These are phyloP conservation scores for Stachybotrys chlorohalonatus DNA, from an alignment of 2,329 filamentous ascomycete species.

Conservation along the genomic window DNA sequence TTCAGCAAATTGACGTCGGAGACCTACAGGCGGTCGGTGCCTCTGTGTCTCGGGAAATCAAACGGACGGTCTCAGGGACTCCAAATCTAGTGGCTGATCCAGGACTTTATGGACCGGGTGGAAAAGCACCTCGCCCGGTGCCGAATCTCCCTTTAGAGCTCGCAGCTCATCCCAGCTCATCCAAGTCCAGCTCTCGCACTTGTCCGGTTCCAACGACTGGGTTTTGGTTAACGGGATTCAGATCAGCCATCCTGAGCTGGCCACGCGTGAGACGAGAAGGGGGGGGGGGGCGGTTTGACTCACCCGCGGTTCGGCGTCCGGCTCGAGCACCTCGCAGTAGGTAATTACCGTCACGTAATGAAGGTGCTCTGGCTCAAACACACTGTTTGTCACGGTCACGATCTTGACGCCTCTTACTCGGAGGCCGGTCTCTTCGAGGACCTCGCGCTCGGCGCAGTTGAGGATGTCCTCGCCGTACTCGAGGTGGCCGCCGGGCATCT, in stretches of 20 bases:
- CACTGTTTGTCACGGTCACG: slow-evolving; percentile 56
- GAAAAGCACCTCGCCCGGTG: slow-evolving; percentile 16
- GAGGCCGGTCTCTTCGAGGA: slow-evolving; percentile 62
- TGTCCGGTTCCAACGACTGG: slow-evolving; percentile 33
- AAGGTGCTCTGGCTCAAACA: slow-evolving; percentile 50
- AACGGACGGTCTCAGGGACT: neutral
- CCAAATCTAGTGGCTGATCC: slow-evolving; percentile 1
- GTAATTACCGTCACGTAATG: slow-evolving; percentile 73
- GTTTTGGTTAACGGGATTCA: slow-evolving; percentile 6
- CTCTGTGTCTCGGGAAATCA: neutral
- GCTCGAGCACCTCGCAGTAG: slow-evolving; percentile 37
- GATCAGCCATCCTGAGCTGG: neutral
- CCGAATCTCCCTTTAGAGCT: slow-evolving; percentile 5
- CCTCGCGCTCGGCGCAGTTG: slow-evolving; percentile 56
- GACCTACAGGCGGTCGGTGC: neutral
- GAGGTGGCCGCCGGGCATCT: slow-evolving; percentile 67
- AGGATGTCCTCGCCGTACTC: slow-evolving; percentile 58
- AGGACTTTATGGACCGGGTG: slow-evolving; percentile 22
- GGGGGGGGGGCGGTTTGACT: slow-evolving; percentile 12
- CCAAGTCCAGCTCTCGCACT: slow-evolving; percentile 44
- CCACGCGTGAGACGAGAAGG: neutral
- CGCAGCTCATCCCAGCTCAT: slow-evolving; percentile 32
- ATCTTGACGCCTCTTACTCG: slow-evolving; percentile 41
- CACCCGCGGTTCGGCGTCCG: slow-evolving; percentile 43
- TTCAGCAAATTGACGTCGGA: neutral